Evolutionary conservation across 495 filamentous ascomycete genomes (phyloP), one percentile per base, ranked within the genome.

Genomic region (Neurospora africana): DNA sequence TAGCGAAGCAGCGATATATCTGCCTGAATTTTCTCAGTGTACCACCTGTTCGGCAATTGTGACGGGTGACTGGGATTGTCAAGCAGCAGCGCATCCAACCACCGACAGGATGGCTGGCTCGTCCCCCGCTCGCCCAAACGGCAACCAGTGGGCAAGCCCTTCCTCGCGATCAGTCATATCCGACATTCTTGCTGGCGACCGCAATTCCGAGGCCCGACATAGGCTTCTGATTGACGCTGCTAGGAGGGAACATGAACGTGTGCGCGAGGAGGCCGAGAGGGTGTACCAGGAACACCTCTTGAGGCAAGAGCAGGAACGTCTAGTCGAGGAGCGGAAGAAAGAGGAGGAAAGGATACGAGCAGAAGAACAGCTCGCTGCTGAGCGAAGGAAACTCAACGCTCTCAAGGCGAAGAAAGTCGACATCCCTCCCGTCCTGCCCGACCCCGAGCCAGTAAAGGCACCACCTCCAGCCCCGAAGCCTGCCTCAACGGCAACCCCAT

Each of bases 161-260:
- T 65, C 53, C 15, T 74, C 80, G 33, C 74, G 79, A 69, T 69
- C 75, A 33, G 74, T 78, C 21, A 71, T 84, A n/a, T 77, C 80
- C 44, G 79, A 81, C 17, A 74, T 83, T 43, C 74, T 85, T 11
- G 37, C 68, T 67, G 82, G 83, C 43, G 73, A 74, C 43, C 76
- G 83, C n/a, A 83, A 86, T 71, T 81, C 83, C 23, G 82, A 82
- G 67, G 76, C 81, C 21, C 81, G 82, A 7, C 89, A 93, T 72
- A 84, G 84, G 71, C 84, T 84, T 67, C 87, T 91, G 2, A 85
- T 95, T 19, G 88, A 88, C 47, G 82, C 85, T 53, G 91, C 89
- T 1, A 86, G 85, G 17, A 84, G 81, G 27, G 84, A 87, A 72
- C 91, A 93, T 75, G 86, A 90, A 2, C 84, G 86, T 17, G 83